Percentiles rank a stretch among this genome's conserved stretches.
Evolutionary conservation across 2,329 filamentous ascomycete species (phyloP).

Genomic region (Aspergillus tamarii): DNA sequence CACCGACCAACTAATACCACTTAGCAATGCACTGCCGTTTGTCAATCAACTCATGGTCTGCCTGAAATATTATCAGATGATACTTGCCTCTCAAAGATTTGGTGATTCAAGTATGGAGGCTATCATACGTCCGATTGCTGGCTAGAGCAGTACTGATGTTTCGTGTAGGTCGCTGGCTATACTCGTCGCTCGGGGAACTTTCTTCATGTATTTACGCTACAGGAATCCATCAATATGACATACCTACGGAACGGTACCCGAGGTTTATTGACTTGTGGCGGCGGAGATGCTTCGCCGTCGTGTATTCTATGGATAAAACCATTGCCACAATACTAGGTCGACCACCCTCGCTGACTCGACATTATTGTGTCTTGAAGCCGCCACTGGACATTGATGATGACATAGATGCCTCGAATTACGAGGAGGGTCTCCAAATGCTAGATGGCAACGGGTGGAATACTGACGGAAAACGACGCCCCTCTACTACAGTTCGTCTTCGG

Average conservation of each 20-base stretch:
- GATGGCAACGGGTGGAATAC: constrained; percentile 4
- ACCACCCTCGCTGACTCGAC: constrained; percentile 4
- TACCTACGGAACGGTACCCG: neutral
- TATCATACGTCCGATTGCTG: neutral
- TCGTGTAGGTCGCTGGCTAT: neutral
- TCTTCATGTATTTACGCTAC: neutral
- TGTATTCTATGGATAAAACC: constrained; percentile 6
- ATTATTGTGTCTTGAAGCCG: constrained; percentile 8
- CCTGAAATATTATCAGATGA: constrained; percentile 5
- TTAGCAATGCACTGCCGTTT: neutral
- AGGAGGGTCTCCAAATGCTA: neutral
- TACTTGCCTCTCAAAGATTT: constrained; percentile 1
- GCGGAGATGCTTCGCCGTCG: neutral
- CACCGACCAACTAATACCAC: neutral
- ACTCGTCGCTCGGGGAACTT: neutral
- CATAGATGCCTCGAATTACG: neutral
- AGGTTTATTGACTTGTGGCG: constrained; percentile 7
- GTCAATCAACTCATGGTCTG: constrained; percentile 7
- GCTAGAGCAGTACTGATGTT: neutral
- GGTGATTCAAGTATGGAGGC: constrained; percentile 5
- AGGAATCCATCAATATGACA: neutral
- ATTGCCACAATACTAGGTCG: constrained; percentile 8
- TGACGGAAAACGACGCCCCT: neutral
- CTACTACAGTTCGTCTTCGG: neutral
- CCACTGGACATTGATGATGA: constrained; percentile 9